Conservation (phyloP, 2,329 filamentous ascomycete genomes). For the Apiospora arundinis region DNA sequence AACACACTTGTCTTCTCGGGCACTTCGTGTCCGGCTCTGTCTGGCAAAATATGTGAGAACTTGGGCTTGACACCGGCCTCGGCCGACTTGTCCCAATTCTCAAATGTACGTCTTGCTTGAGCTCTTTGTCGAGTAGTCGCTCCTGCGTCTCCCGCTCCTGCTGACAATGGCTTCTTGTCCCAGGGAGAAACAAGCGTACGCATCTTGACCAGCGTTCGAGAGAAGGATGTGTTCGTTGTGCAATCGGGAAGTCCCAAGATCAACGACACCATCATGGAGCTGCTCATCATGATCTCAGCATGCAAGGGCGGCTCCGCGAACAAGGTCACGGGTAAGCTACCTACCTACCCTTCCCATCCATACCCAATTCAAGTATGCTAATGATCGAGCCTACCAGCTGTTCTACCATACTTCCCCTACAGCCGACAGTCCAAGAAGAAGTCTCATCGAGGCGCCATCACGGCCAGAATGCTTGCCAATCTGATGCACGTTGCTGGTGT, state of each 20-base stretch:
- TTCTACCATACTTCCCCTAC: constrained; percentile 97
- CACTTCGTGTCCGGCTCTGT: constrained; percentile 70
- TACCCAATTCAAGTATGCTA: neutral
- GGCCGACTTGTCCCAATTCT: constrained; percentile 72
- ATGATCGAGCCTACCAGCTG: constrained; percentile 57
- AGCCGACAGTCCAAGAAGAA: constrained; percentile 99
- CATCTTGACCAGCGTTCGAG: constrained; percentile 79
- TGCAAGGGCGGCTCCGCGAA: constrained; percentile 98
- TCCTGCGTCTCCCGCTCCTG: constrained; percentile 20
- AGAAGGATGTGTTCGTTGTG: constrained; percentile 98
- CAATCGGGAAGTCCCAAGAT: constrained; percentile 95
- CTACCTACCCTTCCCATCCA: neutral
- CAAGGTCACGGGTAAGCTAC: constrained; percentile 84
- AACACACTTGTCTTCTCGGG: constrained; percentile 73
- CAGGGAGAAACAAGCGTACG: constrained; percentile 74
- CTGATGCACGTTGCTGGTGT: constrained; percentile 92
- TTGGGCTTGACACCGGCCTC: constrained; percentile 69
- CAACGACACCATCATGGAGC: constrained; percentile 99
- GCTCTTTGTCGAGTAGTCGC: neutral
- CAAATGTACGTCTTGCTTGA: constrained; percentile 60
- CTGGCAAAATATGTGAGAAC: constrained; percentile 71
- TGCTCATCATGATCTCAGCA: constrained; percentile 98
- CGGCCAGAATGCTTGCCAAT: constrained; percentile 96
- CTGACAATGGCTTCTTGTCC: constrained; percentile 29
- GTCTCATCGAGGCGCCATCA: constrained; percentile 93